Percentiles rank a stretch among this genome's conserved stretches.
Evolutionary conservation across 257 asterid genomes (phyloP).

Genomic region (Sherardia arvensis): DNA sequence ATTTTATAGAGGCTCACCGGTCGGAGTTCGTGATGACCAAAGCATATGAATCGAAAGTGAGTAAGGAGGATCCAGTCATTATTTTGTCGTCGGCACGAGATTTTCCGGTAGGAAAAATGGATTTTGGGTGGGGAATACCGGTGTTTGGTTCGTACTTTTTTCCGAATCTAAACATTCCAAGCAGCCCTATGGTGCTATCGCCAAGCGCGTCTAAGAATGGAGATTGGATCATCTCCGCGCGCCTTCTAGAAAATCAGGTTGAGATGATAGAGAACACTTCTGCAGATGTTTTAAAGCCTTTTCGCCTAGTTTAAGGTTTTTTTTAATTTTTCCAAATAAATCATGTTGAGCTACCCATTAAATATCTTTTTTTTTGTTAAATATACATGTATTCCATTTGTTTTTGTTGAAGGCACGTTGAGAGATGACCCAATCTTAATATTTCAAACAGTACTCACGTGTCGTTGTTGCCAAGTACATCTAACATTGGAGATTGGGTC

Average conservation of each 20-base stretch:
- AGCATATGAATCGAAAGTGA: slow-evolving; percentile 3
- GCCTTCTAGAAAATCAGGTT: slow-evolving; percentile 33
- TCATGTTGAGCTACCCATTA: too few species aligned
- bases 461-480: slow-evolving; percentile 53
- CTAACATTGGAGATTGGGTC: slow-evolving; percentile 69
- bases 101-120: slow-evolving; percentile 38
- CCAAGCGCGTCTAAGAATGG: slow-evolving; percentile 51
- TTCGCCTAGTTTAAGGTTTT: too few species aligned
- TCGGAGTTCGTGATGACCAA: slow-evolving; percentile 2
- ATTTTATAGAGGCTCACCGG: slow-evolving; percentile 63
- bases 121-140: slow-evolving; percentile 59
- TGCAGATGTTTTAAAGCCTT: slow-evolving; percentile 15
- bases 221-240: slow-evolving; percentile 69
- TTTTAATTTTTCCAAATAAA: too few species aligned
- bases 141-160: slow-evolving; percentile 47
- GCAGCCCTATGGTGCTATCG: slow-evolving; percentile 65
- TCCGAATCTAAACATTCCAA: slow-evolving; percentile 54
- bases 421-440: too few species aligned
- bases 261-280: slow-evolving; percentile 37
- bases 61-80: slow-evolving; percentile 37
- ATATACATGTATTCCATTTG: too few species aligned
- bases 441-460: too few species aligned
- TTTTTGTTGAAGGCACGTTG: too few species aligned
- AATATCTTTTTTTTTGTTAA: too few species aligned
- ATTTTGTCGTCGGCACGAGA: slow-evolving; percentile 39